A percentile compares a stretch with the other conserved stretches of the same genome.
These are phyloP conservation scores for Tranzscheliella williamsii DNA, from an alignment of 1,284 basidiomycete species.

Conservation along the genomic window DNA sequence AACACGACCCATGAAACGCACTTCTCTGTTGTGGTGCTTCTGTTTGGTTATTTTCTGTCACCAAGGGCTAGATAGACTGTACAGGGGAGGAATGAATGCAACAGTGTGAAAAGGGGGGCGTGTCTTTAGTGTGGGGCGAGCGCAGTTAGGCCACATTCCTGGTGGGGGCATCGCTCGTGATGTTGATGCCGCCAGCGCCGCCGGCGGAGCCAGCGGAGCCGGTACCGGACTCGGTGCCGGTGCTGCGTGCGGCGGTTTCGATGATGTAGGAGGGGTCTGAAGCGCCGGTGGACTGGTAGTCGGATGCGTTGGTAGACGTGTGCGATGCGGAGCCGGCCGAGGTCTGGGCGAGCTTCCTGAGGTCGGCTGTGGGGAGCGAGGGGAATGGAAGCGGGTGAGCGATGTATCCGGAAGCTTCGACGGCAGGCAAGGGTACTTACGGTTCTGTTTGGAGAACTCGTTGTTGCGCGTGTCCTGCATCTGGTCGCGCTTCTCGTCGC, in stretches of 20 bases:
- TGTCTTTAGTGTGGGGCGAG: too few relatives aligned
- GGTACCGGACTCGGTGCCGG: slow-evolving; percentile 27
- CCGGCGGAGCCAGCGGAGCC: neutral
- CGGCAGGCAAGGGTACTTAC: too few relatives aligned
- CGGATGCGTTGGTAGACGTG: neutral
- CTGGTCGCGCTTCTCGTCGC: slow-evolving; percentile 17
- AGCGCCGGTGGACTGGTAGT: slow-evolving; percentile 3
- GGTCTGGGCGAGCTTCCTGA: slow-evolving; percentile 14
- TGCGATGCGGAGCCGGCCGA: slow-evolving; percentile 5
- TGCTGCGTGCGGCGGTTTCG: slow-evolving; percentile 10
- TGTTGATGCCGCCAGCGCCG: slow-evolving; percentile 4
- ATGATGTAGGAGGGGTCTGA: slow-evolving; percentile 7
- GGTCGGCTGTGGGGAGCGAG: neutral
- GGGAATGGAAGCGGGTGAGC: too few relatives aligned
- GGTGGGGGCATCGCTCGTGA: slow-evolving; percentile 17
- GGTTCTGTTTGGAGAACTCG: slow-evolving; percentile 17
- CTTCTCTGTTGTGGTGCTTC: too few relatives aligned
- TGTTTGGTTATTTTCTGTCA: too few relatives aligned
- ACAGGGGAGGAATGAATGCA: too few relatives aligned
- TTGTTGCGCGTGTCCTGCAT: slow-evolving; percentile 21
- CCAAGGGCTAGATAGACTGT: too few relatives aligned
- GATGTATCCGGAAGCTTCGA: too few relatives aligned
- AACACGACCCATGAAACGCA: too few relatives aligned
- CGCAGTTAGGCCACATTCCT: too few relatives aligned
- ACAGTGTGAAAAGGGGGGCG: too few relatives aligned